Conservation (phyloP, 208 protist genomes). For the Trypanosoma scelopori region DNA sequence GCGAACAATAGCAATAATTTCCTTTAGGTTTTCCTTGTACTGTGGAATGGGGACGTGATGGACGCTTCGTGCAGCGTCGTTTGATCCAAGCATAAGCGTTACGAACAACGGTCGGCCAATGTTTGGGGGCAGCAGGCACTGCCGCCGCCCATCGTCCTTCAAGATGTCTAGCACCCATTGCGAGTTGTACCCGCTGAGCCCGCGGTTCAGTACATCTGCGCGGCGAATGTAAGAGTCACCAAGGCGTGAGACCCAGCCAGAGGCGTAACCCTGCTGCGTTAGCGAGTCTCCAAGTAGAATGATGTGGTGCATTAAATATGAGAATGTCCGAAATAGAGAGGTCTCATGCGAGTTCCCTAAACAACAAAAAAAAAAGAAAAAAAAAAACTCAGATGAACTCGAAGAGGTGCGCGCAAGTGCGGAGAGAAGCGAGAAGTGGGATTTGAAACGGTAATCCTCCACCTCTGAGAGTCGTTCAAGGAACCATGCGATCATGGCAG, state of each 20-base stretch:
- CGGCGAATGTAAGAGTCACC: conserved; percentile 39
- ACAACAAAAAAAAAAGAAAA: not conserved
- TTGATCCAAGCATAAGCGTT: conserved; percentile 52
- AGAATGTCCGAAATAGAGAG: not conserved
- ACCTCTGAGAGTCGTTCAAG: not conserved
- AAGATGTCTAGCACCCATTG: conserved; percentile 44
- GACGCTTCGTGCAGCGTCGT: conserved; percentile 25
- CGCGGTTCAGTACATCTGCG: conserved; percentile 56
- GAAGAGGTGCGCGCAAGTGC: too few species aligned
- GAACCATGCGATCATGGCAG: not conserved
- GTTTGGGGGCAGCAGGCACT: conserved; percentile 28
- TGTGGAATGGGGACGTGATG: conserved; percentile 39
- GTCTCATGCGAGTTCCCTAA: not conserved
- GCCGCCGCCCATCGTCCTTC: conserved; percentile 22
- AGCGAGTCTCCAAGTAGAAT: conserved; percentile 59
- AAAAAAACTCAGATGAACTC: not conserved
- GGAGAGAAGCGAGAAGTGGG: too few species aligned
- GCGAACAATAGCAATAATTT: conserved; percentile 35
- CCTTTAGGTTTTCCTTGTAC: conserved; percentile 37
- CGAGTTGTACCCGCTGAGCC: conserved; percentile 69
- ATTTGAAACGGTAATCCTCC: not conserved
- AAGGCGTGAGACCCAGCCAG: conserved; percentile 38
- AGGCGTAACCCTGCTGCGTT: conserved; percentile 48
- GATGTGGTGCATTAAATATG: conserved; percentile 26
- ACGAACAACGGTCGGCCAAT: conserved; percentile 40